A percentile compares a stretch with the other conserved stretches of the same genome.
These are phyloP conservation scores for Cenchrus fungigraminus DNA, from an alignment of 176 grass and related monocot genomes.

Conservation along the genomic window DNA sequence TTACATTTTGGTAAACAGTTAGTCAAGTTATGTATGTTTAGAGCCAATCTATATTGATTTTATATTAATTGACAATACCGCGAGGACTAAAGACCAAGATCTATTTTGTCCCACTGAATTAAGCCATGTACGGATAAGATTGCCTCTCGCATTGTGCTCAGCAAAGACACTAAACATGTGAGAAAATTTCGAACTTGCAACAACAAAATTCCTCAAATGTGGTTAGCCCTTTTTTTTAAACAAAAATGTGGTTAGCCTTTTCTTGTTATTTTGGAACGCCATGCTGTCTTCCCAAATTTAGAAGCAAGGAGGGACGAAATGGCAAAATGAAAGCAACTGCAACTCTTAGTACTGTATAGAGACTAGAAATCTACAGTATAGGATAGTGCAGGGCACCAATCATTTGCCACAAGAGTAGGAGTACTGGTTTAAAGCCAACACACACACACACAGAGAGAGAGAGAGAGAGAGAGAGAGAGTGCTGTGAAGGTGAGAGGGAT, in stretches of 20 bases:
- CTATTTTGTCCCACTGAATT: not conserved
- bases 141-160: not conserved
- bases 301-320: conserved; percentile 22
- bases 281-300: not conserved
- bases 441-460: not conserved
- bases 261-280: not conserved
- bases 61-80: not conserved
- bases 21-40: not conserved
- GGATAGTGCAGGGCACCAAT: conserved; percentile 8
- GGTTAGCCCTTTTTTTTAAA: not conserved
- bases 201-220: not conserved
- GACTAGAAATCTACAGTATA: not conserved
- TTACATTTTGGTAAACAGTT: not conserved
- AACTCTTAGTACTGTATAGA: not conserved
- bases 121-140: not conserved
- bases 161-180: not conserved
- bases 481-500: not conserved
- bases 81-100: not conserved
- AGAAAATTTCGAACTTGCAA: not conserved
- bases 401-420: conserved; percentile 4
- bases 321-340: conserved; percentile 18
- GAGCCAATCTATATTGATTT: not conserved
- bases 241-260: not conserved
- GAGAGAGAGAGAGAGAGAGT: not conserved
- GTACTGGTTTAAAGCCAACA: not conserved